Evolutionary conservation across 495 filamentous ascomycete species (phyloP), one percentile per base, ranked within the genome.

Genomic region (Penicillium odoratum): DNA sequence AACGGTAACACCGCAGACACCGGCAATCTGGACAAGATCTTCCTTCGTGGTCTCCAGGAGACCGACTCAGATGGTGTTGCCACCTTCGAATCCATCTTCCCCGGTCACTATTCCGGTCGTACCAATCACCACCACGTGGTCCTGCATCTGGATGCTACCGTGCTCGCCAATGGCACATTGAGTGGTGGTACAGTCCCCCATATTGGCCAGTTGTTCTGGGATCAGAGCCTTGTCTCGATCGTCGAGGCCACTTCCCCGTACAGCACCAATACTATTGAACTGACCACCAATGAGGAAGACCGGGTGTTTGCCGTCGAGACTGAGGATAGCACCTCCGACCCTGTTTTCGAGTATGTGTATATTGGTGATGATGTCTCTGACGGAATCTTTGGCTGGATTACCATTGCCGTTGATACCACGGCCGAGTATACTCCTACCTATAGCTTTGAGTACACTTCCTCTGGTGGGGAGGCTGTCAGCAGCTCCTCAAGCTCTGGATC

Each of bases 171-270:
- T 64, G 68, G 69, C 53, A 81, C 76, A 6, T 60, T 78, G 51
- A 71, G 60, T 18, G 76, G 74, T 45, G 80, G 78, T 15, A 61
- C 63, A 5, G 76, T 80, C 1, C 61, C 75, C 4, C 81, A 86
- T 65, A 73, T 83, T 55, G 81, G 82, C 16, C 82, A 86, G 63
- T 31, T 84, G 25, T 85, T 81, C 78, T 85, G 73, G 46, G 77
- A 82, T 56, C 71, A 81, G 57, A 57, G 63, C 16, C 71, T 85
- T 5, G 68, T 74, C 55, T 33, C 42, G 42, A 59, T 62, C 6
- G 75, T 77, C 53, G 76, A 83, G 57, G 66, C 68, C 18, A 65
- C 67, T 3, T 61, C 65, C n/a, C 83, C 83, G 2, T 85, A 86
- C 61, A 79, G 64, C 67, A 77, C 63, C 43, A 85, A 84, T 69